phyloP scores from a whole-genome alignment of 1,284 basidiomycete species.

The Takashimella tepidaria region DNA sequence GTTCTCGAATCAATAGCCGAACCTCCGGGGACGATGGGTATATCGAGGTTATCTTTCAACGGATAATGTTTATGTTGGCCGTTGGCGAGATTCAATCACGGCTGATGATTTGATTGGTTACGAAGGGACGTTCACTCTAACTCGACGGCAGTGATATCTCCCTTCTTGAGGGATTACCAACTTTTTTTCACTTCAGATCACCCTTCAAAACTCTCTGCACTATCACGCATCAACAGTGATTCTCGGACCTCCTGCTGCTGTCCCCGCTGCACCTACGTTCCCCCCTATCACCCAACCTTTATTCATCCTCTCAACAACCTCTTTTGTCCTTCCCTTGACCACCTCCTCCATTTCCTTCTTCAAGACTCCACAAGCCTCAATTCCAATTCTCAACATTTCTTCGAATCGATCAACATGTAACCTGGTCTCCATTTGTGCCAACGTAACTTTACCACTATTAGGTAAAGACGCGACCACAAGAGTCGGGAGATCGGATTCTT shows the following conservation, averaged over 20 bases:
- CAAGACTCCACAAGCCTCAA: constrained; percentile 70
- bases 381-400: constrained; percentile 74
- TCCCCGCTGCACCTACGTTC: neutral
- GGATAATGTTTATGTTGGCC: constrained; percentile 42
- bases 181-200: too few relatives aligned
- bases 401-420: constrained; percentile 88
- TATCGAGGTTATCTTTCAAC: constrained; percentile 50
- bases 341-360: constrained; percentile 78
- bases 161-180: too few relatives aligned
- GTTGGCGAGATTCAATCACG: constrained; percentile 48
- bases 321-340: constrained; percentile 61
- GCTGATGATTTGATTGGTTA: constrained; percentile 46
- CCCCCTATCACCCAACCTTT: neutral
- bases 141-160: constrained; percentile 41
- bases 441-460: constrained; percentile 70
- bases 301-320: constrained; percentile 52
- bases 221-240: too few relatives aligned
- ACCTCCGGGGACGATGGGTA: constrained; percentile 52
- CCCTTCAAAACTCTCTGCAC: too few relatives aligned
- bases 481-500: constrained; percentile 85
- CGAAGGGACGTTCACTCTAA: constrained; percentile 49
- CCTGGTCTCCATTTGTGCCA: constrained; percentile 91
- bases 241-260: too few relatives aligned
- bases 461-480: constrained; percentile 86
- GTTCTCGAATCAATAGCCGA: constrained; percentile 31